Evolutionary conservation across 2,329 filamentous ascomycete species (phyloP), one percentile per base, ranked within the genome.

Genomic region (Trichoderma oligosporum): DNA sequence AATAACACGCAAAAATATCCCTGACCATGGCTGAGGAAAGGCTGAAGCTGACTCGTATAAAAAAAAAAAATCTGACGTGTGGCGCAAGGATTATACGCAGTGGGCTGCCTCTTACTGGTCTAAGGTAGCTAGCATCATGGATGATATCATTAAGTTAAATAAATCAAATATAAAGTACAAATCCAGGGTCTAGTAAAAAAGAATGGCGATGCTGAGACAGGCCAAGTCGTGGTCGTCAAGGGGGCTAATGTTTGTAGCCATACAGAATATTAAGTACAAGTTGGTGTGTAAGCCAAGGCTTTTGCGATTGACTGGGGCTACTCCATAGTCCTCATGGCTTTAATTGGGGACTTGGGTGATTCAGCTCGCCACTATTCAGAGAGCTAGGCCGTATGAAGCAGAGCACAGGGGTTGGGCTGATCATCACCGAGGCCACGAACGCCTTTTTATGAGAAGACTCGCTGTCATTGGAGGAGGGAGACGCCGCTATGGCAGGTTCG

Each of bases 321-420:
- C n/a, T n/a, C n/a, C n/a, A n/a, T n/a, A n/a, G n/a, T n/a, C n/a
- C n/a, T n/a, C n/a, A n/a, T n/a, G n/a, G n/a, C n/a, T n/a, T n/a
- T n/a, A 25, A 45, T 29, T 31, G 46, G 46, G 46, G 27, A 14
- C 33, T 18, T 14, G 31, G 9, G 31, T n/a, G 22, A 20, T 44
- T 53, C 49, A 53, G 49, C 49, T 53, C 20, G 38, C 38, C 20
- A 44, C 49, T 44, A 35, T 53, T 18, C n/a, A 53, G 8, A 2
- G 8, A 11, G 12, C 49, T 53, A 53, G 8, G 16, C 49, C 39
- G 36, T 18, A 53, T 44, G 20, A 1, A 44, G 49, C 29, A 27
- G 38, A 42, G 39, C 20, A 18, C n/a, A n/a, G n/a, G n/a, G n/a
- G n/a, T 42, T 33, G 49, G 38, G 18, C 16, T 20, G 12, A 22